phyloP scores from a whole-genome alignment of 441 rosid species.

The Pelargonium cotyledonis region DNA sequence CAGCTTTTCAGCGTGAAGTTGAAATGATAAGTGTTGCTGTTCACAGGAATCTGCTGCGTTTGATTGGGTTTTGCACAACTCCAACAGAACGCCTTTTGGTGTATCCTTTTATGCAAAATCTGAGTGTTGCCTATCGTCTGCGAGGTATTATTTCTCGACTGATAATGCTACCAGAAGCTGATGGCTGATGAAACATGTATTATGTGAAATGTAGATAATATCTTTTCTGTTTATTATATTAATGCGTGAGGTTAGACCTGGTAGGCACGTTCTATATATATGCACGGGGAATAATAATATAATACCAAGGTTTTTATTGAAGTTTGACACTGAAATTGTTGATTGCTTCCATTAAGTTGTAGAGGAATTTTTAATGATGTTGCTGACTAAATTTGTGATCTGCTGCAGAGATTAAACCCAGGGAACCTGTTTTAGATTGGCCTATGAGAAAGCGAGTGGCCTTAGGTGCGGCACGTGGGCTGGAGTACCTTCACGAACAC shows the following conservation, averaged over 20 bases:
- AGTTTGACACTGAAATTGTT: too few relatives aligned
- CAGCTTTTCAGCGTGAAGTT: slow-evolving; percentile 89
- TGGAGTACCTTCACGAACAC: slow-evolving; percentile 84
- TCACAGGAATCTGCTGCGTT: slow-evolving; percentile 76
- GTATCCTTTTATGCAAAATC: slow-evolving; percentile 88
- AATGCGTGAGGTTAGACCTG: too few relatives aligned
- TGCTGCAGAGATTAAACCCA: slow-evolving; percentile 27
- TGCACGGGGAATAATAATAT: too few relatives aligned
- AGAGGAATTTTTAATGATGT: neutral
- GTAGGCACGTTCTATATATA: too few relatives aligned
- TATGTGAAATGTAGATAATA: too few relatives aligned
- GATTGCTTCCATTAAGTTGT: too few relatives aligned
- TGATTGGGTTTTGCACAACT: slow-evolving; percentile 77
- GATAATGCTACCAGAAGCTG: neutral
- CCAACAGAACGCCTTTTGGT: slow-evolving; percentile 80
- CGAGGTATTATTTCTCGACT: slow-evolving; percentile 41
- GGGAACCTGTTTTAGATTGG: slow-evolving; percentile 77
- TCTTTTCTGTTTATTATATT: too few relatives aligned
- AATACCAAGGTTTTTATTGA: too few relatives aligned
- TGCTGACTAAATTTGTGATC: neutral
- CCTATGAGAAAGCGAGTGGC: slow-evolving; percentile 71
- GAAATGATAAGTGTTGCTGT: slow-evolving; percentile 97
- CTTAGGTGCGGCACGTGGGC: slow-evolving; percentile 78
- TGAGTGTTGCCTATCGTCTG: slow-evolving; percentile 87
- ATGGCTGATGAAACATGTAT: too few relatives aligned